Evolutionary conservation across 108 stramenopile species (phyloP), one percentile per base, ranked within the genome.

Genomic region (Skeletonema menzelii): DNA sequence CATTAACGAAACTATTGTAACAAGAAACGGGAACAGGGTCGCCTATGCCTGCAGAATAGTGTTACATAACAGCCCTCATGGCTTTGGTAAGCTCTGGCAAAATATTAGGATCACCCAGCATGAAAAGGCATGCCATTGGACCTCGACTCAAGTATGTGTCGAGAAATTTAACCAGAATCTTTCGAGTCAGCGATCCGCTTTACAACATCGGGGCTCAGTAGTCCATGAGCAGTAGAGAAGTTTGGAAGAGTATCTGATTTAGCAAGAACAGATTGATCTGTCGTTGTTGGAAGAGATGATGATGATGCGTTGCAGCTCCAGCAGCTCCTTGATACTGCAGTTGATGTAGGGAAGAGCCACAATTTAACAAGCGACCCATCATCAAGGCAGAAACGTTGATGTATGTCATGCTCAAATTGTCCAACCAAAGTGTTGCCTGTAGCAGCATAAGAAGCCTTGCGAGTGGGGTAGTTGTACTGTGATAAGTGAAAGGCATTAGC

Each of bases 81-180:
- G 88, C 88, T 56, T 75, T 35, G 7, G 88, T 90, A 27, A 90
- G 65, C 61, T 87, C 80, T 5, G 88, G 86, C 4, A 90, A 59
- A 15, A 90, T 55, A 4, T 85, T 72, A 1, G 84, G 83, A 67
- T 90, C 88, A 27, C 83, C 82, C 19, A 90, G 49, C 82, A 90
- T 85, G 19, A 59, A 67, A 1, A 90, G 76, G 61, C 88, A 90
- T 37, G 88, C 85, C 74, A 90, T 82, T 15, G 88, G 88, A 13
- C 88, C 88, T 20, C 81, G 32, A 56, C 63, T 32, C 24, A 59
- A 44, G 63, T 90, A 90, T 8, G 72, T 78, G 2, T 68, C 19
- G 6, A 90, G 63, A 65, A 90, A 90, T 12, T 47, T 57, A 19
- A 66, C 8, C n/a, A 53, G 11, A 53, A n/a, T 53, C 20, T 5